Conservation (phyloP, 2,329 filamentous ascomycete genomes). For the Cryphonectria nitschkei region DNA sequence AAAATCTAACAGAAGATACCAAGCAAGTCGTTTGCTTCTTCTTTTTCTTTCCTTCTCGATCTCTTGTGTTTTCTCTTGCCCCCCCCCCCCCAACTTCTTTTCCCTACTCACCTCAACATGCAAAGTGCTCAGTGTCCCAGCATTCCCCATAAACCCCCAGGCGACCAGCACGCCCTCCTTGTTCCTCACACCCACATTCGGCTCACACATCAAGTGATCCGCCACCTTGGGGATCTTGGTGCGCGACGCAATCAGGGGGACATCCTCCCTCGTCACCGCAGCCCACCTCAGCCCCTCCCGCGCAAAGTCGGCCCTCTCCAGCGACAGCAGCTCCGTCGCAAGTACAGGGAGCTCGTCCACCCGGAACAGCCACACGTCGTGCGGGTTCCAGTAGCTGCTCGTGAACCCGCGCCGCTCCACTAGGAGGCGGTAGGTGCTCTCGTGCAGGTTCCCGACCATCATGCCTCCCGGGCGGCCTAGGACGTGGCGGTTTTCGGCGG, state of each 20-base stretch:
- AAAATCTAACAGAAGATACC: neutral
- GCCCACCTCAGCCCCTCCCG: constrained; percentile 61
- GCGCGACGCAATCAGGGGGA: constrained; percentile 56
- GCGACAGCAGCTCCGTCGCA: constrained; percentile 23
- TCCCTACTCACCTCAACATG: constrained; percentile 34
- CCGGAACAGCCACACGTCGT: constrained; percentile 64
- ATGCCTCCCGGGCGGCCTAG: constrained; percentile 37
- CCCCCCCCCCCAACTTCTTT: neutral
- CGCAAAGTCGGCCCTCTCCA: constrained; percentile 35
- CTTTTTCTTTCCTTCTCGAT: no score
- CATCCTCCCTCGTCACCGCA: constrained; percentile 53
- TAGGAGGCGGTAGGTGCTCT: constrained; percentile 30
- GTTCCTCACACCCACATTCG: constrained; percentile 51
- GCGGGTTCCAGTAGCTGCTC: constrained; percentile 41
- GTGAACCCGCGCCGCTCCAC: constrained; percentile 36
- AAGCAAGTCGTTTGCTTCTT: neutral
- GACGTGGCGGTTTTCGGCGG: constrained; percentile 29
- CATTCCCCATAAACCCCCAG: constrained; percentile 64
- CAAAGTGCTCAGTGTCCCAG: constrained; percentile 34
- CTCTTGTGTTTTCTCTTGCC: no score
- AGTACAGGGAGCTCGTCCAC: constrained; percentile 47
- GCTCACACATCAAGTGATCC: constrained; percentile 48
- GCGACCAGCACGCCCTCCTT: constrained; percentile 56
- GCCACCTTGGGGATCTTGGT: constrained; percentile 61
- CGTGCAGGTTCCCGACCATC: constrained; percentile 42